Evolutionary conservation across 225 moss, liverwort and hornwort genomes (phyloP).

Genomic region (Marchantia polymorpha): DNA sequence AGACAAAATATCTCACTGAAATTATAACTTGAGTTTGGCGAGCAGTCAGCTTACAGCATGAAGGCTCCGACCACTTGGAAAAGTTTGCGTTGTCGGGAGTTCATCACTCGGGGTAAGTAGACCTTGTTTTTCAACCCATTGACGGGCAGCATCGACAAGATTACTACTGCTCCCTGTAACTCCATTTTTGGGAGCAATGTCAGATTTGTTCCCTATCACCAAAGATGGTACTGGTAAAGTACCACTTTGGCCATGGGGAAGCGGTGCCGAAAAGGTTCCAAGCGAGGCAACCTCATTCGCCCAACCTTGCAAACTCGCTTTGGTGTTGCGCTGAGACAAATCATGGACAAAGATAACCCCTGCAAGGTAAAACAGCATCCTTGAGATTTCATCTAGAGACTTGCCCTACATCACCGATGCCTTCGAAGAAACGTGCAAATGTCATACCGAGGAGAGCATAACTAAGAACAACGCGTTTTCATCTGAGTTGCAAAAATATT

Average conservation of each 20-base stretch:
- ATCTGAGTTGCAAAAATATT: not conserved
- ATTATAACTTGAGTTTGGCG: not conserved
- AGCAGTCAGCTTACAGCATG: conserved; percentile 34
- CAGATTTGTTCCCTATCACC: conserved; percentile 47
- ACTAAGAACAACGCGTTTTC: not conserved
- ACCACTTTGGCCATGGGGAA: conserved; percentile 28
- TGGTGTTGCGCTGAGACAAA: conserved; percentile 48
- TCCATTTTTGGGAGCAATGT: conserved; percentile 35
- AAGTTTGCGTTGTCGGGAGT: conserved; percentile 41
- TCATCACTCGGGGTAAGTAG: conserved; percentile 41
- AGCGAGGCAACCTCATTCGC: conserved; percentile 40
- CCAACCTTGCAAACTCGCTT: conserved; percentile 39
- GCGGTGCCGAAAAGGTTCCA: conserved; percentile 47
- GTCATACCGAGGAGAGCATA: not conserved
- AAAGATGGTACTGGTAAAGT: conserved; percentile 40
- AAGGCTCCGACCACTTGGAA: conserved; percentile 39
- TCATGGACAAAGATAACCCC: conserved; percentile 52
- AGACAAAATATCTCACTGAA: not conserved
- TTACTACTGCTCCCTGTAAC: conserved; percentile 44
- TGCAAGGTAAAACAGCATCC: conserved; percentile 14
- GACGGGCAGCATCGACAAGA: conserved; percentile 49
- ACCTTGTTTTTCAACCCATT: conserved; percentile 55
- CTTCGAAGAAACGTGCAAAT: not conserved
- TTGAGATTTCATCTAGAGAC: not conserved
- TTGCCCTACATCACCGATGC: not conserved